phyloP scores from a whole-genome alignment of 2,329 filamentous ascomycete species.

The Fusarium gaditjirri region DNA sequence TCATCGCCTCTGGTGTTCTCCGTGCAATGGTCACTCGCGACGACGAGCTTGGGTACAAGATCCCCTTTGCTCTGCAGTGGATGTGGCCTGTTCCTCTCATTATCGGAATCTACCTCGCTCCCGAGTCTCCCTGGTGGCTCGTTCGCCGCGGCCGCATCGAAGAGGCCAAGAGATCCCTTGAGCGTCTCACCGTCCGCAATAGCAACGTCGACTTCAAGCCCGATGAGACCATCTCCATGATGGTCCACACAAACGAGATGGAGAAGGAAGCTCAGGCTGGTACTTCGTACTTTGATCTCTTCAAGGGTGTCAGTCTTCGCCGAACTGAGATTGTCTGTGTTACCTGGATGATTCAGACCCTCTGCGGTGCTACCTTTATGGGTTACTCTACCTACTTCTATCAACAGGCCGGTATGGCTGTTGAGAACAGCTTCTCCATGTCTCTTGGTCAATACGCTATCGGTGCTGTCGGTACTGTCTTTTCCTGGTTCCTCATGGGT shows the following conservation, averaged over 20 bases:
- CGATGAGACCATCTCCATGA: slow-evolving; percentile 61
- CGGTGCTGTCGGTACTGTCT: slow-evolving; percentile 57
- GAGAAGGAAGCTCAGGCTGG: slow-evolving; percentile 55
- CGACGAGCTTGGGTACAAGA: slow-evolving; percentile 58
- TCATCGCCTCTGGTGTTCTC: slow-evolving; percentile 57
- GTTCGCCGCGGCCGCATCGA: slow-evolving; percentile 54
- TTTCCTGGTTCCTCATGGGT: slow-evolving; percentile 58
- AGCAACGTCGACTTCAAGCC: slow-evolving; percentile 48
- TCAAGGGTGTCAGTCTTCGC: slow-evolving; percentile 58
- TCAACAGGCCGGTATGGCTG: slow-evolving; percentile 54
- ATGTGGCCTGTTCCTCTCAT: slow-evolving; percentile 59
- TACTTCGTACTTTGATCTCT: slow-evolving; percentile 58
- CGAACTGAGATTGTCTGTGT: slow-evolving; percentile 59
- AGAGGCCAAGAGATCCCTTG: slow-evolving; percentile 53
- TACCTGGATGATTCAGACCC: slow-evolving; percentile 56
- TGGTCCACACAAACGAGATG: slow-evolving; percentile 62
- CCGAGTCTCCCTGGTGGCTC: slow-evolving; percentile 63
- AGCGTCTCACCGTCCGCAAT: slow-evolving; percentile 55
- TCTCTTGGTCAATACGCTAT: slow-evolving; percentile 56
- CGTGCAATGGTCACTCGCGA: slow-evolving; percentile 51
- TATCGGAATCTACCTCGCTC: slow-evolving; percentile 55
- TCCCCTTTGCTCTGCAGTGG: slow-evolving; percentile 63
- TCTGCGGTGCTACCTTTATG: slow-evolving; percentile 58
- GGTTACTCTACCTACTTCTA: slow-evolving; percentile 69
- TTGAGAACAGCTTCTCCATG: slow-evolving; percentile 53